Evolutionary conservation across 257 asterid species (phyloP).

Genomic region (Solanum chilense): DNA sequence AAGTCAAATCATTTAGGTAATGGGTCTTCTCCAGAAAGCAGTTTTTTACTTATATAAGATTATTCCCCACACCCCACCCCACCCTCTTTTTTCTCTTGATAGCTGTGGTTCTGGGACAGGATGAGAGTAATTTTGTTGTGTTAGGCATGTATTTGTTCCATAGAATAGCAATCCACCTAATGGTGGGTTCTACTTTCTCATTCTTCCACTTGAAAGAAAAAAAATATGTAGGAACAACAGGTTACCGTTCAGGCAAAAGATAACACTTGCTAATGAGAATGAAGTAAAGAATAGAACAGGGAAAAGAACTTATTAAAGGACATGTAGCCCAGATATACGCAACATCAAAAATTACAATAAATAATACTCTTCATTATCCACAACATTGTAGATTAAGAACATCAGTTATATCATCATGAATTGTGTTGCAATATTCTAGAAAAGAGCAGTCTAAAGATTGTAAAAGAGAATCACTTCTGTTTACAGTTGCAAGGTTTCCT

Average conservation of each 20-base stretch:
- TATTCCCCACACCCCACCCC: not conserved
- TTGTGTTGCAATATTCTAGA: not conserved
- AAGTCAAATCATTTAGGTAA: not conserved
- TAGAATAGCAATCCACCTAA: not conserved
- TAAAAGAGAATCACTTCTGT: not conserved
- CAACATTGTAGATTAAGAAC: not conserved
- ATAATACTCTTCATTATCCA: not conserved
- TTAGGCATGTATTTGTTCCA: not conserved
- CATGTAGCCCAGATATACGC: not conserved
- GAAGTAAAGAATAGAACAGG: not conserved
- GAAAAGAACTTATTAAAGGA: not conserved
- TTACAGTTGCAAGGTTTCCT: not conserved
- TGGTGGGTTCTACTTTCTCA: not conserved
- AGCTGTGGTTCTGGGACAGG: not conserved
- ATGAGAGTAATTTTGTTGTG: not conserved
- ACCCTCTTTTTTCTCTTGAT: not conserved
- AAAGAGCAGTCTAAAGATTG: not conserved
- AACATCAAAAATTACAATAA: not conserved
- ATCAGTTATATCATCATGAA: not conserved
- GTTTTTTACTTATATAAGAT: not conserved
- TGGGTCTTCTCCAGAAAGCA: not conserved
- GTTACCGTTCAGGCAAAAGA: not conserved
- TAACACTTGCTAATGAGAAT: not conserved
- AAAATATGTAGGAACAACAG: not conserved
- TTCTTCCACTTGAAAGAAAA: not conserved